Percentiles rank a stretch among this genome's conserved stretches.
phyloP scores from a whole-genome alignment of 2,329 filamentous ascomycete species.

The Penicillium concentricum region DNA sequence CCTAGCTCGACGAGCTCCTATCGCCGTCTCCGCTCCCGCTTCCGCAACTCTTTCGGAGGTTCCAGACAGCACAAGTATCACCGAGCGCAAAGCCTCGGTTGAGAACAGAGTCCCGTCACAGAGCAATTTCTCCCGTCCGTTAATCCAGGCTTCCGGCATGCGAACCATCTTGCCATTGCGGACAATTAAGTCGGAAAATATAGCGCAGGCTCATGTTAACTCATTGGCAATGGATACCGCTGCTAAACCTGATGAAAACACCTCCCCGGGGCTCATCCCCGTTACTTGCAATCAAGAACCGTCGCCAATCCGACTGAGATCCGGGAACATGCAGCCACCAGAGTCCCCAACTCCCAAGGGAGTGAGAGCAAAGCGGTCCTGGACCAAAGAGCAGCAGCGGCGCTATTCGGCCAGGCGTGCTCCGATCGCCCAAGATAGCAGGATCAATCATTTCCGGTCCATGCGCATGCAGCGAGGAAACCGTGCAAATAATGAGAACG shows the following conservation, averaged over 20 bases:
- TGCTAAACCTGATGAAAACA: background rate
- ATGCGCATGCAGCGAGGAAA: slow-evolving; percentile 25
- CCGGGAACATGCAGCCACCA: slow-evolving; percentile 21
- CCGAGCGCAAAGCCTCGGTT: background rate
- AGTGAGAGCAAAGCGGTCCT: slow-evolving; percentile 16
- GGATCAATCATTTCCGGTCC: slow-evolving; percentile 28
- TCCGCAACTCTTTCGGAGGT: background rate
- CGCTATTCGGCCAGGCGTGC: slow-evolving; percentile 23
- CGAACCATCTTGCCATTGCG: slow-evolving; percentile 20
- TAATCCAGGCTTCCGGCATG: slow-evolving; percentile 35
- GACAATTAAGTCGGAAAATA: slow-evolving; percentile 6
- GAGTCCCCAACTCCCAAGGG: slow-evolving; percentile 35
- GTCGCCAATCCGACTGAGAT: slow-evolving; percentile 27
- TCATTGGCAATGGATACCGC: background rate
- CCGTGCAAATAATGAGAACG: slow-evolving; percentile 33
- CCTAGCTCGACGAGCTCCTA: slow-evolving; percentile 6
- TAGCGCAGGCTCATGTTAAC: slow-evolving; percentile 1
- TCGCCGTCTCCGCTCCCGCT: background rate
- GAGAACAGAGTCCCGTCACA: slow-evolving; percentile 12
- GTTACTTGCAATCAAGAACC: slow-evolving; percentile 1
- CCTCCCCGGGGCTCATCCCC: background rate
- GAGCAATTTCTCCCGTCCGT: slow-evolving; percentile 40
- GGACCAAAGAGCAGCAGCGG: slow-evolving; percentile 22
- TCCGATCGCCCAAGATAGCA: slow-evolving; percentile 22
- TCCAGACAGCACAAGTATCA: background rate